Evolutionary conservation across 1,284 basidiomycete species (phyloP), one percentile per base, ranked within the genome.

Genomic region (Cystobasidium slooffiae): DNA sequence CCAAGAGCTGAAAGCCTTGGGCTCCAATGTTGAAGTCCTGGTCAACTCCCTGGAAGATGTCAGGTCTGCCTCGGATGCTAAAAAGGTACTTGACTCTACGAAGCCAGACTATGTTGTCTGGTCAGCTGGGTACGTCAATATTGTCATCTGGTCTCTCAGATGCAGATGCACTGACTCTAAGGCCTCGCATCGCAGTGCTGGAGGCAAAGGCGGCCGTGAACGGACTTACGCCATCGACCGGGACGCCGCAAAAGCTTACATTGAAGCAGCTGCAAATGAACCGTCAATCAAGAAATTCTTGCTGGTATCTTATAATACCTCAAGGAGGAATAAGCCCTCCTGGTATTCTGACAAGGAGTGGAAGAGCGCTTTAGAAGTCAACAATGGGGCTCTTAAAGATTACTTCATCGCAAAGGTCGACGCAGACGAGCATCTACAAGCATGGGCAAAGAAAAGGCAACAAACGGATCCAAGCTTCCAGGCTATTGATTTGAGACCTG

Each of bases 401-500:
- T 73, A 73, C 46, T 58, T 46, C 43, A 52, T 24, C 6, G 70
- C 70, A 3, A 91, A 91, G 79, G 87, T 88, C 80, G 86, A 88
- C 75, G 89, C 90, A 5, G 90, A 92, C 82, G 86, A 88, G 79
- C 86, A 89, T 77, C 86, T 92, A 7, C 85, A 85, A 24, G 80
- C 83, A 56, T 86, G 89, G 39, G 62, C 70, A 22, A 53, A 73
- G 51, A 73, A 73, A 53, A 49, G 70, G 31, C 31, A 52, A 43
- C 46, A 41, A 12, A 37, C 14, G 18, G 69, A 72, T 64, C 85
- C 85, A 20, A 80, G 84, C 0, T 89, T 92, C 82, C 85, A 88
- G 56, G 91, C 87, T 87, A 88, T 88, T 7, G 89, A 91, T 51
- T 82, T 92, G 16, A 87, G 90, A 3, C 90, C 91, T 2, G 88